Base-by-base conservation (phyloP, 2,329 filamentous ascomycete species). In the Cadophora sp. region DNA sequence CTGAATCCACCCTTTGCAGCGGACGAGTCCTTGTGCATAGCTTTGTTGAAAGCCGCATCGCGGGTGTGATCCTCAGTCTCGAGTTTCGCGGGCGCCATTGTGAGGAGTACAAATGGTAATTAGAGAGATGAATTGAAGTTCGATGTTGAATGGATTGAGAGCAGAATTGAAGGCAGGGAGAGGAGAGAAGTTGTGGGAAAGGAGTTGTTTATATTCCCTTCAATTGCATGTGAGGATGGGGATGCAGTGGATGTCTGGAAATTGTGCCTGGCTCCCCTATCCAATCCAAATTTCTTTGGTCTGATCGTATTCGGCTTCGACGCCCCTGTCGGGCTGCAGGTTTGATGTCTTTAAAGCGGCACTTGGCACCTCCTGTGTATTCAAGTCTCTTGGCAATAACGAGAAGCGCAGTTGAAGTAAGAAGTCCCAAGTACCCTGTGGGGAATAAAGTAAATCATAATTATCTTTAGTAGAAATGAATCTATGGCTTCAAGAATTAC, bases 31-130 rank as follows among this genome's bases (percentile, higher is more conserved):
- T 74, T 93, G 81, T 97, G 94, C 84, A 97, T 85, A 73, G 89
- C 92, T 83, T 93, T 92, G 85, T 93, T 94, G 86, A 97, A 97
- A 73, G 87, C 91, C 71, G 93, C 92, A 91, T 97, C 94, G 74
- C 94, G 93, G 77, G 82, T 79, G 80, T 94, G 91, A 79, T 97
- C 89, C 82, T 97, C 93, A 76, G 84, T 82, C 85, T 97, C 93
- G 79, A 97, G 90, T 56, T 69, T 72, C 30, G 67, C 45, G n/a
- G 75, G 71, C 55, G 74, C 71, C 73, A 76, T 76, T 70, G 61
- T 72, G 56, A 68, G 51, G 51, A 48, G 43, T 59, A 43, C 20
- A 58, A 53, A 24, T 36, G 58, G 20, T 27, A 58, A 22, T 24
- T 14, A 14, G 39, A 27, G 18, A 27, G 18, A 24, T 55, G 24